Conservation (phyloP, 441 rosid genomes). For the Melastoma candidum region DNA sequence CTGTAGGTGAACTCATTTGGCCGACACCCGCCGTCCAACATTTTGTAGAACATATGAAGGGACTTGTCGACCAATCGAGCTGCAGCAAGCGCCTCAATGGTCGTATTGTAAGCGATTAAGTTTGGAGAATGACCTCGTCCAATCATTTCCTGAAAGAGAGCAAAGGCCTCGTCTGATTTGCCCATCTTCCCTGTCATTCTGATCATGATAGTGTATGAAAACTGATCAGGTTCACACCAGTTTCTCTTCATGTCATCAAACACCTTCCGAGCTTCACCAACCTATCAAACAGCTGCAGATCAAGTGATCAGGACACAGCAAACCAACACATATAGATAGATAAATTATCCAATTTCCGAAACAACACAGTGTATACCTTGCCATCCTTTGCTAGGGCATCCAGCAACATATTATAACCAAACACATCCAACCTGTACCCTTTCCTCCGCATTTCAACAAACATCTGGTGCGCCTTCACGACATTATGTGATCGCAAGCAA, state of each 20-base stretch:
- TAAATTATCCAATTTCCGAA: background rate
- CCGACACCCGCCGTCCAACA: conserved; percentile 56
- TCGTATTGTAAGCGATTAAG: conserved; percentile 62
- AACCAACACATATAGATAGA: background rate
- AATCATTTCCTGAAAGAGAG: conserved; percentile 64
- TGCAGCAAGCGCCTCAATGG: conserved; percentile 63
- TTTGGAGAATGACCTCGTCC: conserved; percentile 45
- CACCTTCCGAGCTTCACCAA: conserved; percentile 56
- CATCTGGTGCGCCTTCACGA: conserved; percentile 41
- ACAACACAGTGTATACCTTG: conserved; percentile 32
- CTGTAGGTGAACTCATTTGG: conserved; percentile 78
- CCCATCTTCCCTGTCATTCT: conserved; percentile 69
- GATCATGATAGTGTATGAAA: conserved; percentile 82
- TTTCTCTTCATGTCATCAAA: conserved; percentile 74
- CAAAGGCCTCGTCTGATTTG: conserved; percentile 45
- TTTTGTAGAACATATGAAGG: conserved; percentile 47
- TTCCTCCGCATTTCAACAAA: conserved; percentile 60
- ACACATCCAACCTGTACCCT: conserved; percentile 61
- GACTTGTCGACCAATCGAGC: conserved; percentile 58
- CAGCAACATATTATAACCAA: conserved; percentile 82
- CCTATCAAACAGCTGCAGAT: conserved; percentile 66
- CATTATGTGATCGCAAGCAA: conserved; percentile 53
- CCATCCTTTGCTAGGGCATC: conserved; percentile 75
- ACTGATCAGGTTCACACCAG: conserved; percentile 66
- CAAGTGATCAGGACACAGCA: conserved; percentile 41